These are phyloP conservation scores for Anthracocystis panici-leucophaei DNA, from an alignment of 1,284 basidiomycete species.

Conservation along the genomic window DNA sequence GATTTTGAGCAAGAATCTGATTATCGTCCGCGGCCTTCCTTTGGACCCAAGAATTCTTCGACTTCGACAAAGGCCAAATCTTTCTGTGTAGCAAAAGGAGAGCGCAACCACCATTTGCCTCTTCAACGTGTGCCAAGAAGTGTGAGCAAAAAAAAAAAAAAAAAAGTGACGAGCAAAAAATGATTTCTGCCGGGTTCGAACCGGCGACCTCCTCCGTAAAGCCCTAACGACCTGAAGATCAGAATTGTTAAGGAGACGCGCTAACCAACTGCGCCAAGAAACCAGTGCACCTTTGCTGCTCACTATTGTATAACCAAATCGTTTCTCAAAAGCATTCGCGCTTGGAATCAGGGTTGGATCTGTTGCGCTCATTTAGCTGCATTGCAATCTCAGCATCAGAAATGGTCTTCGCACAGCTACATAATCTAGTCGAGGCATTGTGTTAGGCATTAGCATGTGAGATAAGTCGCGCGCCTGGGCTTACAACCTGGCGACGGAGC, in stretches of 20 bases:
- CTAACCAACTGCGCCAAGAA: conserved; percentile 60
- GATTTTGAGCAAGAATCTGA: neutral
- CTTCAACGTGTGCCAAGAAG: neutral
- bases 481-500: conserved; percentile 10
- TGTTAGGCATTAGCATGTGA: conserved; percentile 4
- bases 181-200: conserved; percentile 60
- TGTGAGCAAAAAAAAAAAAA: conserved; percentile 4
- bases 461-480: too few species aligned
- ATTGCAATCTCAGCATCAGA: neutral
- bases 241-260: conserved; percentile 58
- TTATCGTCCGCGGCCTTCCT: neutral
- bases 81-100: neutral
- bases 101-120: neutral
- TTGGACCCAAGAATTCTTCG: neutral
- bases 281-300: too few species aligned
- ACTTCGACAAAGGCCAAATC: neutral
- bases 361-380: neutral
- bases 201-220: conserved; percentile 59
- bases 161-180: conserved; percentile 10
- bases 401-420: neutral
- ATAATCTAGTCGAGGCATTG: neutral
- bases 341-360: neutral
- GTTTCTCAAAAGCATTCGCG: too few species aligned
- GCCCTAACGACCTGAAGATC: conserved; percentile 47
- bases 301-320: too few species aligned